Evolutionary conservation across 345 rosid species (phyloP).

Genomic region (Pseudoturritis turrita): DNA sequence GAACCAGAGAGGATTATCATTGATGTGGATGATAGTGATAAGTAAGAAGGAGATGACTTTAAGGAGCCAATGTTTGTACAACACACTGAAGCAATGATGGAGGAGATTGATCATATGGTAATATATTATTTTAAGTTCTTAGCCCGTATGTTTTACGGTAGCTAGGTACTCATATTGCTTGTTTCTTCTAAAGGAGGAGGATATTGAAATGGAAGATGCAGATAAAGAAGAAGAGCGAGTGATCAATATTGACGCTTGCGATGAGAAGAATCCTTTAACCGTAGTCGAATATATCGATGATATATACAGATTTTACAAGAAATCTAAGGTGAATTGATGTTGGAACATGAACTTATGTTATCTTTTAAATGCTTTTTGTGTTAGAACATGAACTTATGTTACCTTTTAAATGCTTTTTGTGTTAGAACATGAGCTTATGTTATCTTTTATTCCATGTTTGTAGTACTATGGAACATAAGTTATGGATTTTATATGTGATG

Average conservation of each 20-base stretch:
- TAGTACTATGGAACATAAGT: too few species aligned
- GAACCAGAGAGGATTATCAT: too few species aligned
- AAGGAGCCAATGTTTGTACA: conserved; percentile 71
- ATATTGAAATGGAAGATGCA: conserved; percentile 76
- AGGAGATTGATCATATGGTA: conserved; percentile 81
- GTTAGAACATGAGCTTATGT: too few species aligned
- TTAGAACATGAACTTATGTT: too few species aligned
- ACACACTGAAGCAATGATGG: conserved; percentile 79
- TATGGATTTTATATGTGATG: too few species aligned
- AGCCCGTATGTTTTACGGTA: neutral
- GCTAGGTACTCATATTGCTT: neutral
- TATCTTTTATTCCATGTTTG: too few species aligned
- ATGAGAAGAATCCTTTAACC: conserved; percentile 63
- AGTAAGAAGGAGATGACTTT: conserved; percentile 28
- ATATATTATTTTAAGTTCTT: neutral
- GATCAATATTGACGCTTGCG: conserved; percentile 55
- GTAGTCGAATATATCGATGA: conserved; percentile 78
- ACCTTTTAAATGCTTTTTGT: too few species aligned
- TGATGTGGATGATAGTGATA: conserved; percentile 29
- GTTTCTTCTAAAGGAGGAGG: conserved; percentile 55
- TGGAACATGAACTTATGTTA: too few species aligned
- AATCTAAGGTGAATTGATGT: neutral
- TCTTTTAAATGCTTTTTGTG: too few species aligned
- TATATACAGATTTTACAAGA: conserved; percentile 39
- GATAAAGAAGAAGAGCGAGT: conserved; percentile 36